phyloP scores from a whole-genome alignment of 352 stramenopile genomes.

The Phytophthora sp. region DNA sequence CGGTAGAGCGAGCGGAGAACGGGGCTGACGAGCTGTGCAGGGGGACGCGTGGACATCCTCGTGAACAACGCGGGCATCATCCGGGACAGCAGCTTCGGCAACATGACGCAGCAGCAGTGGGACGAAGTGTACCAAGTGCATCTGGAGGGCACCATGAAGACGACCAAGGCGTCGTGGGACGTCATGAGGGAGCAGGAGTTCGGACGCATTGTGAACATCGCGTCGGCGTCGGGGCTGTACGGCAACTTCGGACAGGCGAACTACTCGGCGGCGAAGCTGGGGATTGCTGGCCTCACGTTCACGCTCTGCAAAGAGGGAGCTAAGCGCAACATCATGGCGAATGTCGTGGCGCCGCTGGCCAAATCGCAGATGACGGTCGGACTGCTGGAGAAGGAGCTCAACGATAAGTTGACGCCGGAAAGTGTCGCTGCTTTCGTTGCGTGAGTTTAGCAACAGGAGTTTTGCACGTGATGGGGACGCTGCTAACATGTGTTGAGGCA shows the following conservation, averaged over 20 bases:
- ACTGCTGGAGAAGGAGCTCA: slow-evolving; percentile 69
- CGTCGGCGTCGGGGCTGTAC: slow-evolving; percentile 85
- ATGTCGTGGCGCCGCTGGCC: slow-evolving; percentile 83
- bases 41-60: slow-evolving; percentile 90
- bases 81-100: slow-evolving; percentile 86
- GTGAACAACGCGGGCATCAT: slow-evolving; percentile 95
- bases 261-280: slow-evolving; percentile 91
- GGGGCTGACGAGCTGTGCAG: slow-evolving; percentile 16
- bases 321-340: slow-evolving; percentile 77
- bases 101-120: slow-evolving; percentile 89
- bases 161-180: slow-evolving; percentile 82
- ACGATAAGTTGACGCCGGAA: slow-evolving; percentile 74
- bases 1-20: not conserved
- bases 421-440: slow-evolving; percentile 84
- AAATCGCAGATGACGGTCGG: slow-evolving; percentile 88
- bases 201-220: slow-evolving; percentile 87
- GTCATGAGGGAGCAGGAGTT: slow-evolving; percentile 83
- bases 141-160: slow-evolving; percentile 83
- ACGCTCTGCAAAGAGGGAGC: slow-evolving; percentile 87
- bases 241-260: slow-evolving; percentile 92
- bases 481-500: slow-evolving; percentile 14
- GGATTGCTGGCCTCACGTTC: slow-evolving; percentile 93
- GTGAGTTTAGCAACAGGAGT: slow-evolving; percentile 15
- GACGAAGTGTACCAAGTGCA: slow-evolving; percentile 85
- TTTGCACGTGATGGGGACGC: not conserved